A percentile compares a stretch with the other conserved stretches of the same genome.
Evolutionary conservation across 257 asterid species (phyloP).

Genomic region (Rehmannia glutinosa): DNA sequence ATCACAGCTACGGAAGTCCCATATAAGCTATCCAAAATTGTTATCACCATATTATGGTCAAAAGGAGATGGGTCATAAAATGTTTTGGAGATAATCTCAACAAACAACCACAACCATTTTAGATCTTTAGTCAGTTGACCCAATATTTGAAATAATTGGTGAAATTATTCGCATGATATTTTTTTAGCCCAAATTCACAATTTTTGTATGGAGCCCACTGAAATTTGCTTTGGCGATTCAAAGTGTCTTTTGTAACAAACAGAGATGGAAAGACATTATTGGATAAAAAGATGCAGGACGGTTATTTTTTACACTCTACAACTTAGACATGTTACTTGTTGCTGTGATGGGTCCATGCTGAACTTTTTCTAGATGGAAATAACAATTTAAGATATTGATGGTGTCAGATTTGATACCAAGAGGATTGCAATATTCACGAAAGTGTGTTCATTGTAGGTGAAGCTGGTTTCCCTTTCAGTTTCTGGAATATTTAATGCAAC

Average conservation of each 20-base stretch:
- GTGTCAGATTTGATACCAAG: neutral
- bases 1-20: neutral
- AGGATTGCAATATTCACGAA: neutral
- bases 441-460: neutral
- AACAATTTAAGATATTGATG: neutral
- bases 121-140: neutral
- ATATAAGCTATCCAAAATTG: conserved; percentile 6
- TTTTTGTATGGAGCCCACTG: neutral
- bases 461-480: neutral
- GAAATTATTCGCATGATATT: neutral
- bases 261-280: neutral
- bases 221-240: neutral
- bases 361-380: neutral
- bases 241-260: neutral
- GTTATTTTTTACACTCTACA: too few species aligned
- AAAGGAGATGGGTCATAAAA: neutral
- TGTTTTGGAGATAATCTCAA: neutral
- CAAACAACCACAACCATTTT: neutral
- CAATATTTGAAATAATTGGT: neutral
- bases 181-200: neutral
- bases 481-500: neutral
- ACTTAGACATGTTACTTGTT: too few species aligned
- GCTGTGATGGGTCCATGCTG: too few species aligned
- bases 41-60: neutral
- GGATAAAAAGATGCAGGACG: neutral